Evolutionary conservation across 1,284 basidiomycete species (phyloP), one percentile per base, ranked within the genome.

Genomic region (Tremellales sp.): DNA sequence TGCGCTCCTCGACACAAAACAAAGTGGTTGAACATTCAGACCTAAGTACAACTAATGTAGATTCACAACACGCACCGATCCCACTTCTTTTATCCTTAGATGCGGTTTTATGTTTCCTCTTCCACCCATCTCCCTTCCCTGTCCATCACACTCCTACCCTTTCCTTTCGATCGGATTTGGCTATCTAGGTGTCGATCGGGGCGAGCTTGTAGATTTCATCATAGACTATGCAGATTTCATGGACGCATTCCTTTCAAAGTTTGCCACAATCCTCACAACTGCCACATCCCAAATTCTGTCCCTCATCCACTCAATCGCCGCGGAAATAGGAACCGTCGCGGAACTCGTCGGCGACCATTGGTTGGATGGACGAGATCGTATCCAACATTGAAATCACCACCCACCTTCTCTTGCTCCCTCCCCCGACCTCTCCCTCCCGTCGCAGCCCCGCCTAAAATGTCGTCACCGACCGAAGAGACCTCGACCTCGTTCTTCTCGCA

Each of bases 401-500:
- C n/a, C n/a, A n/a, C n/a, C n/a, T n/a, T n/a, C n/a, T n/a, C n/a
- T n/a, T n/a, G n/a, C n/a, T n/a, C n/a, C n/a, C 37, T 24, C 37
- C 34, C 9, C 18, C 37, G 21, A 13, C 37, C 22, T 9, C n/a
- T n/a, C n/a, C n/a, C n/a, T n/a, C n/a, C n/a, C n/a, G n/a, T n/a
- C n/a, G n/a, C n/a, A n/a, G n/a, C n/a, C n/a, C 21, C 22, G 9
- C 37, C 21, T 25, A 39, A 22, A 39, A 39, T 39, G 37, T 39
- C 37, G 9, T 16, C 8, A 14, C n/a, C n/a, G 34, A 36, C 34
- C 8, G 38, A 33, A 25, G 12, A 36, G 8, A 28, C 48, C 24
- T 48, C 56, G 6, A 40, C 58, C 27, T 65, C 63, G 22, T 40
- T 68, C 53, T 61, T 67, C 56, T 62, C 62, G 19, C 50, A 54